Base-by-base conservation (phyloP, 1,139 yeast genomes). In the Geotrichum macrosporum region DNA sequence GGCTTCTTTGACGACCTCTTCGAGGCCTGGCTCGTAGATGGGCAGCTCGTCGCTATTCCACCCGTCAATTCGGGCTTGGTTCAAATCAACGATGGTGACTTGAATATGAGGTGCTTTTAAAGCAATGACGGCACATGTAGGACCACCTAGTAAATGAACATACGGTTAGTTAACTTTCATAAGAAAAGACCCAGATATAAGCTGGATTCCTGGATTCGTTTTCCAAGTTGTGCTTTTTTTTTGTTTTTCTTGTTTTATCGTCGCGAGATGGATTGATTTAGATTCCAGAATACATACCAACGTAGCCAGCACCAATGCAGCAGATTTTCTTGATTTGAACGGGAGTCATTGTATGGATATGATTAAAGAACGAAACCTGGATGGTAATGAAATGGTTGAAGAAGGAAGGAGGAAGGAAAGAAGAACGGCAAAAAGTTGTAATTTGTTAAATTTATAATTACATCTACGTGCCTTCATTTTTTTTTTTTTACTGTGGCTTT, bases 241-340 rank as follows among this genome's bases (percentile, higher is more conserved):
- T 24, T 24, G 27, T 24, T 24, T 24, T 10, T n/a, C n/a, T n/a
- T n/a, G n/a, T n/a, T n/a, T n/a, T n/a, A n/a, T n/a, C n/a, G n/a
- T n/a, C n/a, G n/a, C n/a, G n/a, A n/a, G n/a, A n/a, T n/a, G n/a
- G n/a, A n/a, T n/a, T n/a, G n/a, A n/a, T n/a, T n/a, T n/a, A n/a
- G n/a, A n/a, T n/a, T 8, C 4, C 19, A 24, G 24, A 19, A 16
- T 10, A 53, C 57, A 22, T 51, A 55, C 57, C 60, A 39, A 59
- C 63, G 41, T 59, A 59, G 42, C 63, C 63, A 40, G 63, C 63
- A 31, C 63, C 63, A 31, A 59, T 56, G 47, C 63, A 59, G 53
- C 63, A 59, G 47, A 58, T 49, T 39, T 46, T 49, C 29, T 49
- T 43, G 35, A 49, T 34, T 40, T 44, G 35, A n/a, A 29, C 35